Base-by-base conservation (phyloP, 306 rosid genomes). In the Castanea mollissima region DNA sequence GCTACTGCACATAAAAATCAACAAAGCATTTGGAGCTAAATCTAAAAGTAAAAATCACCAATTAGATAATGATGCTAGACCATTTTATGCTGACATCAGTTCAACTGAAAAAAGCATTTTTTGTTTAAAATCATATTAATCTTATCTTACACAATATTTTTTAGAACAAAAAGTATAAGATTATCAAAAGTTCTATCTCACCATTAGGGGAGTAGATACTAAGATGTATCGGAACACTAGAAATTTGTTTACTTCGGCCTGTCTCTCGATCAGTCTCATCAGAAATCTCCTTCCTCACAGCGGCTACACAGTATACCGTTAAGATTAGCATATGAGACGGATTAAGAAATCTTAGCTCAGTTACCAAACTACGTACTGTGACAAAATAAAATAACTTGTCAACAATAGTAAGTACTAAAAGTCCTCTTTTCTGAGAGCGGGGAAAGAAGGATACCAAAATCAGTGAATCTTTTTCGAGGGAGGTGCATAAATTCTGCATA, bases 241-340 rank as follows among this genome's bases (percentile, higher is more conserved):
- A 71, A 79, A 25, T 84, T 77, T 79, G 83, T 31, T 65, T 63
- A 71, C 55, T 63, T 8, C 74, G 69, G 64, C 98, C 98, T 15
- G 98, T 94, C 89, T 92, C 97, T 78, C 98, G 87, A 74, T 94
- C 98, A 1, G 98, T 94, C 90, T 94, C 98, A 60, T 94, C 98
- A 81, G 86, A 79, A 83, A 94, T 94, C 88, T 94, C 98, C 86
- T 90, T 94, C 78, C 98, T 90, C 87, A 85, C 74, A 56, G 83
- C 74, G 77, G 82, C 80, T 86, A 70, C 70, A 80, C 35, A 73
- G 31, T 74, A 15, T 4, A 44, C 20, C 20, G 44, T 49, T n/a
- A 57, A 21, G 70, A 75, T 15, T 58, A 51, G 32, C 82, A 77
- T 19, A 59, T 23, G 13, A 11, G 31, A 23, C 0, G 15, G 32